Conservation (phyloP, 2,329 filamentous ascomycete species). For the Ambrosiella cleistominuta region DNA sequence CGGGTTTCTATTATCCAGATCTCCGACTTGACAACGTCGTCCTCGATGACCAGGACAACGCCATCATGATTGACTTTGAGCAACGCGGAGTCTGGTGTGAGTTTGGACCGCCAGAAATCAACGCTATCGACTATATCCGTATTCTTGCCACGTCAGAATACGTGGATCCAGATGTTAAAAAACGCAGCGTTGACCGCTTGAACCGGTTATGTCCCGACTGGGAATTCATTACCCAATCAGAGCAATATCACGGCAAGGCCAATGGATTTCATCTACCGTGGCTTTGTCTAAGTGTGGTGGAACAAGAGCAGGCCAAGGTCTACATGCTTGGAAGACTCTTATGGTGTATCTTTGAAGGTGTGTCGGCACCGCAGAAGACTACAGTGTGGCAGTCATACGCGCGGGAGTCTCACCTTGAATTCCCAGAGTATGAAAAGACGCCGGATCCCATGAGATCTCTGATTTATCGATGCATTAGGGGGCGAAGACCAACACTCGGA, state of each 20-base stretch:
- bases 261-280: conserved; percentile 39
- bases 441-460: conserved; percentile 28
- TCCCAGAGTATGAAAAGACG: conserved; percentile 33
- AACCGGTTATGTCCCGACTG: conserved; percentile 29
- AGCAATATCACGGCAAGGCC: conserved; percentile 30
- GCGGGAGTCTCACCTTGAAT: conserved; percentile 37
- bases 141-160: conserved; percentile 33
- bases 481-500: conserved; percentile 28
- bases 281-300: conserved; percentile 31
- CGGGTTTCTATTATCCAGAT: conserved; percentile 36
- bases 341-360: conserved; percentile 46
- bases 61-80: conserved; percentile 44
- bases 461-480: conserved; percentile 35
- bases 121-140: conserved; percentile 40
- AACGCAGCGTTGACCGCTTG: conserved; percentile 26
- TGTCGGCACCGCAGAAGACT: conserved; percentile 37
- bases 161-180: conserved; percentile 23
- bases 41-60: conserved; percentile 27
- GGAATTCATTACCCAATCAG: conserved; percentile 23
- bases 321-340: conserved; percentile 45
- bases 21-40: conserved; percentile 43
- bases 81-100: conserved; percentile 46
- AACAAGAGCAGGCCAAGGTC: conserved; percentile 41
- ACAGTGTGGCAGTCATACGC: conserved; percentile 42
- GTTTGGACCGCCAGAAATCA: conserved; percentile 42